Base-by-base conservation (phyloP, 257 asterid species). In the Penstemon newberryi region DNA sequence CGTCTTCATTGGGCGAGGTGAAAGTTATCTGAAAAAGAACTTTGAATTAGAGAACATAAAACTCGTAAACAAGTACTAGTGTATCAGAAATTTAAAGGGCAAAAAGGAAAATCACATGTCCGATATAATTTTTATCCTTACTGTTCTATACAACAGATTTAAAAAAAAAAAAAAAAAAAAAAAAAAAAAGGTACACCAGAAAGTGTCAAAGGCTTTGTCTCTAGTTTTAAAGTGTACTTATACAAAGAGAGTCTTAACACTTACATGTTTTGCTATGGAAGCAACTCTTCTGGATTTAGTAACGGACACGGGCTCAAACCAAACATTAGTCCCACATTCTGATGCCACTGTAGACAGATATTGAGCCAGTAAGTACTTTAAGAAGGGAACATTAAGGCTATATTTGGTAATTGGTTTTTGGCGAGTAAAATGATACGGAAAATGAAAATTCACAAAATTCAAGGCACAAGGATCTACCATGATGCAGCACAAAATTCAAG, bases 281-380 rank as follows among this genome's bases (percentile, higher is more conserved):
- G 85, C 96, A 80, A 93, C 73, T 76, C 91, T 79, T 84, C 66
- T 83, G 64, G 99, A 90, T 82, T 93, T 93, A 19, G 71, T 74
- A 51, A 93, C 99, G 10, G 99, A 93, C 54, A 93, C 99, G 7
- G 99, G 97, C 84, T 90, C 97, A 75, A 93, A 93, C 99, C 99
- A 93, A 60, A 87, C 77, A 52, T 87, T 77, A 51, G 94, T 89
- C 60, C 70, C 67, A 66, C 82, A 77, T 81, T 83, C 86, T 64
- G 87, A 90, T 56, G 99, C 96, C 81, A 82, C 99, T 90, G 96
- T 40, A 65, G 61, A 42, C 71, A 61, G 59, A 63, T 57, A 66
- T 61, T 66, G 64, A 70, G 40, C 37, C 47, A 69, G 43, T 69
- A 51, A 78, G 75, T 60, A 69, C 36, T 54, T 43, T 37, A 37